A percentile compares a stretch with the other conserved stretches of the same genome.
Conservation (phyloP, 441 rosid genomes). For the Erysimum cheiri region DNA sequence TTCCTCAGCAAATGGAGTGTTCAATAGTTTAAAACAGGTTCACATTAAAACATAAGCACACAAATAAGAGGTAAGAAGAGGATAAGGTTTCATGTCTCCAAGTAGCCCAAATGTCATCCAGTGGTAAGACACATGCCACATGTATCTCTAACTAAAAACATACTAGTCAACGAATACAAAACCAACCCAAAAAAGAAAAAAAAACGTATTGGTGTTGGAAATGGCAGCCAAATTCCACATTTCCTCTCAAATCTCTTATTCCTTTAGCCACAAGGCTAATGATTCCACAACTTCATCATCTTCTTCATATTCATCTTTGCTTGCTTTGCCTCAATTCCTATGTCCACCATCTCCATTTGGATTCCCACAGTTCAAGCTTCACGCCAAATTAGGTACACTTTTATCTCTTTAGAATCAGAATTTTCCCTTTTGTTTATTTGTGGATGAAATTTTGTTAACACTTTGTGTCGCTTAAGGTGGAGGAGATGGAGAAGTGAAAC, state of each 20-base stretch:
- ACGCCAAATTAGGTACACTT: constrained; percentile 62
- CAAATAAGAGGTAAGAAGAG: not conserved
- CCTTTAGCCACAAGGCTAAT: constrained; percentile 18
- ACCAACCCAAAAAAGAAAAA: not conserved
- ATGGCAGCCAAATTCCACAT: constrained; percentile 60
- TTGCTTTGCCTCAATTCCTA: constrained; percentile 37
- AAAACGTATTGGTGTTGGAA: constrained; percentile 31
- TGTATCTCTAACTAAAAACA: not conserved
- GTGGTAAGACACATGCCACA: constrained; percentile 34
- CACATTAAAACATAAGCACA: constrained; percentile 2
- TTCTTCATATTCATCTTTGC: constrained; percentile 38
- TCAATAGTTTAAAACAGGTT: too few relatives aligned
- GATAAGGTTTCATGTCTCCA: constrained; percentile 32
- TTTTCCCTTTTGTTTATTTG: not conserved
- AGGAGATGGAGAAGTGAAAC: constrained; percentile 74
- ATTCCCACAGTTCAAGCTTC: constrained; percentile 54
- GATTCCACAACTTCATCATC: constrained; percentile 37
- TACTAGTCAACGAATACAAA: constrained; percentile 11
- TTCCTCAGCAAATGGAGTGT: not conserved
- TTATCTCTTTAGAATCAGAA: not conserved
- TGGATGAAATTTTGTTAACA: constrained; percentile 18
- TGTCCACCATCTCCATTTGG: constrained; percentile 41
- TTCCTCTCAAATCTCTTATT: constrained; percentile 44
- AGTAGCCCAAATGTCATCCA: constrained; percentile 25
- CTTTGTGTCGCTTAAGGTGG: constrained; percentile 50